Conservation (phyloP, 2,329 filamentous ascomycete species). For the Tolypocladium ovalisporum region DNA sequence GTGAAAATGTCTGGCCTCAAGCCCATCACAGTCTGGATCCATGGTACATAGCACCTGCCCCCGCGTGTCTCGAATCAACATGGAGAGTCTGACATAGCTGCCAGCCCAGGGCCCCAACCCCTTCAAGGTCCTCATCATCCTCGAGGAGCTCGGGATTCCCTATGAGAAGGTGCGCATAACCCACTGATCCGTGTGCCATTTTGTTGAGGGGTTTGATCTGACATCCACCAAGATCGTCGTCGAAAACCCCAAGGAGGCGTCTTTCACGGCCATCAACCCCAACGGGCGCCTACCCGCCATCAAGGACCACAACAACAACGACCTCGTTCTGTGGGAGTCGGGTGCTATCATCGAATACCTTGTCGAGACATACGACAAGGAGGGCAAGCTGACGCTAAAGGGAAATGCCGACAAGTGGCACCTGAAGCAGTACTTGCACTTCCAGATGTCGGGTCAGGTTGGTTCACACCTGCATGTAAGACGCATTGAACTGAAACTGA, state of each 20-base stretch:
- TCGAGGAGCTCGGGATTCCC: conserved; percentile 25
- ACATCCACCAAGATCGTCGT: conserved; percentile 5
- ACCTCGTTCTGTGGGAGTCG: conserved; percentile 12
- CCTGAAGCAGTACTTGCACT: conserved; percentile 23
- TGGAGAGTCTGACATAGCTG: neutral
- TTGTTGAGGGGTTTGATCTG: neutral
- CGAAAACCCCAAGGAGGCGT: conserved; percentile 13
- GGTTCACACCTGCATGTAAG: neutral
- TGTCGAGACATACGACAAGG: conserved; percentile 17
- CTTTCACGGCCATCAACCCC: conserved; percentile 18
- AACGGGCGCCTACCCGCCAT: conserved; percentile 23
- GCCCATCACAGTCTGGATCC: conserved; percentile 9
- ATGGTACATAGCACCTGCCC: conserved; percentile 1
- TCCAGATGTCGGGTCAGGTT: conserved; percentile 26
- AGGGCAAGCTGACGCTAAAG: conserved; percentile 13
- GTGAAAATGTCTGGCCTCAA: conserved; percentile 5
- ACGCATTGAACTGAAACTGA: neutral
- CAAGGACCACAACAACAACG: conserved; percentile 22
- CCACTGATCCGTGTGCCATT: too few relatives aligned
- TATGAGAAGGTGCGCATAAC: conserved; percentile 21
- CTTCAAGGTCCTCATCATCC: conserved; percentile 19
- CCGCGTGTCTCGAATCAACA: too few relatives aligned
- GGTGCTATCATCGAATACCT: conserved; percentile 20
- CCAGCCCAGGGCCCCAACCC: conserved; percentile 18
- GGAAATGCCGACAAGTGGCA: conserved; percentile 15